Conservation (phyloP, 805 yeast genomes). For the Candida broadrunensis region DNA sequence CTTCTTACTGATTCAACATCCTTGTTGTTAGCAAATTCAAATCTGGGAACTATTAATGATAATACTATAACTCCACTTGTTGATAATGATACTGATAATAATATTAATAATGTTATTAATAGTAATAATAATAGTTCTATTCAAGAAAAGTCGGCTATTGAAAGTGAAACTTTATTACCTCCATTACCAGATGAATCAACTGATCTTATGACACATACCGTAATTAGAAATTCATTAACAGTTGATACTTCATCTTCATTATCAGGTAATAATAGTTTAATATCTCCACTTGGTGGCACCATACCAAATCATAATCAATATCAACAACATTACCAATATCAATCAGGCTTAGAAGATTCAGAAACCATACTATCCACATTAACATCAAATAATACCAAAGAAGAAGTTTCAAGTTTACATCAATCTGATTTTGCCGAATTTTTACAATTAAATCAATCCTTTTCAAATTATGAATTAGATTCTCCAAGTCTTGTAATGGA, state of each 20-base stretch:
- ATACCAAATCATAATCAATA: neutral
- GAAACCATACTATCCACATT: neutral
- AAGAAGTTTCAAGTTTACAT: neutral
- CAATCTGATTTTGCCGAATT: neutral
- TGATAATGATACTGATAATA: too few species aligned
- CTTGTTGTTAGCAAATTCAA: too few species aligned
- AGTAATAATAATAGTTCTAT: too few species aligned
- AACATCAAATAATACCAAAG: neutral
- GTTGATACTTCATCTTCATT: neutral
- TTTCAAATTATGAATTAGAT: slow-evolving; percentile 14
- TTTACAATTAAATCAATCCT: neutral
- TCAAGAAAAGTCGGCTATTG: slow-evolving; percentile 1
- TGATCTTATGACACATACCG: slow-evolving; percentile 4
- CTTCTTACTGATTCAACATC: too few species aligned
- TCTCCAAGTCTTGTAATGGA: slow-evolving; percentile 13
- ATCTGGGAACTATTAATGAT: too few species aligned
- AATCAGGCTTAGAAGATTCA: neutral
- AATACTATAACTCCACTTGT: too few species aligned
- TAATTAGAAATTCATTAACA: neutral
- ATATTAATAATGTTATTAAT: too few species aligned
- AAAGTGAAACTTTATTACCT: slow-evolving; percentile 21
- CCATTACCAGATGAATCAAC: slow-evolving; percentile 24
- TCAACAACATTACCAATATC: too few species aligned
- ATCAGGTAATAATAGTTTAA: neutral
- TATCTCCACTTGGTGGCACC: neutral